A percentile compares a stretch with the other conserved stretches of the same genome.
phyloP scores from a whole-genome alignment of 108 stramenopile species.

The Conticribra weissflogii region DNA sequence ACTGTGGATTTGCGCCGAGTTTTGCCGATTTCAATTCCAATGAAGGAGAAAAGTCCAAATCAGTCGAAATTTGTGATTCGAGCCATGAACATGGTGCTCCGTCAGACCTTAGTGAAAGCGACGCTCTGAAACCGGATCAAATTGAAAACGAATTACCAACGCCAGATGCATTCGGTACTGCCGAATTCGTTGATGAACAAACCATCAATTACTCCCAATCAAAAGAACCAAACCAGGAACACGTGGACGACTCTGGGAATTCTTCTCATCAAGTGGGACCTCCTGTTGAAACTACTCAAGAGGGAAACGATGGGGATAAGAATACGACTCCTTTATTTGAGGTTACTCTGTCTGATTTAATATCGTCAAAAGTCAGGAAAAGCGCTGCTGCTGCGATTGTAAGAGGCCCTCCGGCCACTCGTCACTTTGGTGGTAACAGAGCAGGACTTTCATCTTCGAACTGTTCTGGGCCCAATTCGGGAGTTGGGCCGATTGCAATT shows the following conservation, averaged over 20 bases:
- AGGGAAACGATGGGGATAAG: neutral
- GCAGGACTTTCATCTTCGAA: slow-evolving; percentile 60
- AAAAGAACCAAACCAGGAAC: no score
- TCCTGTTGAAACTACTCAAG: neutral
- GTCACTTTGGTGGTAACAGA: slow-evolving; percentile 90
- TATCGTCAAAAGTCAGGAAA: slow-evolving; percentile 74
- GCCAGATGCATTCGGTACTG: no score
- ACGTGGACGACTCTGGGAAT: neutral
- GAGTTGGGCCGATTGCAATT: slow-evolving; percentile 83
- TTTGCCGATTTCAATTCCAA: slow-evolving; percentile 25
- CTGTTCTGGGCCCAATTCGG: slow-evolving; percentile 47
- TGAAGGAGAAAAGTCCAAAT: neutral
- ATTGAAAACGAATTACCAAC: no score
- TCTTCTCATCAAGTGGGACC: neutral
- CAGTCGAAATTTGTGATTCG: no score
- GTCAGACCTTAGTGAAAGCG: no score
- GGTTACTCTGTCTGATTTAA: slow-evolving; percentile 54
- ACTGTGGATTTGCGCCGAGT: slow-evolving; percentile 4
- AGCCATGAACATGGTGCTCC: no score
- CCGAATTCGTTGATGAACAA: no score
- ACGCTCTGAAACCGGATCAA: no score
- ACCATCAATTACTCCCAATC: no score
- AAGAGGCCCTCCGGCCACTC: slow-evolving; percentile 84
- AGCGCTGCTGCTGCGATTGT: slow-evolving; percentile 85
- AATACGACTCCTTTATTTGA: slow-evolving; percentile 45